Evolutionary conservation across 805 yeast species (phyloP).

Genomic region (Schwanniomyces pseudopolymorphus): DNA sequence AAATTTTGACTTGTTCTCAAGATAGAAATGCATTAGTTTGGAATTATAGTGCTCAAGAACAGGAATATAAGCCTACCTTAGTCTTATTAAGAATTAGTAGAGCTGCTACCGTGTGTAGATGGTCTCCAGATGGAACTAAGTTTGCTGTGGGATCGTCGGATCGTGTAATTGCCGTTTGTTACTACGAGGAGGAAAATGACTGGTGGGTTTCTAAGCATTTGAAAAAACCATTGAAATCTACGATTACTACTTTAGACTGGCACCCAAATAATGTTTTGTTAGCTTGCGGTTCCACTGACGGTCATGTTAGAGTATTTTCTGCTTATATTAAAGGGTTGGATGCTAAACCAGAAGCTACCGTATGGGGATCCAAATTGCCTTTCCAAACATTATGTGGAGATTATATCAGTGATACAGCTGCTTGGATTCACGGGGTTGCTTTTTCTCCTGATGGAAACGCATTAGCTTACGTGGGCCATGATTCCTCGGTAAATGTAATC

Average conservation of each 20-base stretch:
- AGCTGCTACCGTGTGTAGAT: conserved; percentile 90
- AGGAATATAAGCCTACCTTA: conserved; percentile 75
- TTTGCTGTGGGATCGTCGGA: conserved; percentile 98
- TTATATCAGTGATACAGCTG: conserved; percentile 62
- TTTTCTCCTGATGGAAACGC: conserved; percentile 80
- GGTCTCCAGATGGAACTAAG: conserved; percentile 95
- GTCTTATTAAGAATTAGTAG: conserved; percentile 90
- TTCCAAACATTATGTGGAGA: conserved; percentile 91
- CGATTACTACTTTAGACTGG: conserved; percentile 84
- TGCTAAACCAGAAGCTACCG: conserved; percentile 71
- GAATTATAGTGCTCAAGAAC: conserved; percentile 65
- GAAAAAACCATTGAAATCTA: conserved; percentile 89
- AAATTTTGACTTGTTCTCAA: conserved; percentile 94
- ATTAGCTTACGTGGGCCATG: conserved; percentile 82
- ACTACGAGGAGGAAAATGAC: conserved; percentile 92
- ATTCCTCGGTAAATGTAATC: conserved; percentile 76
- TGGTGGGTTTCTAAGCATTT: conserved; percentile 99
- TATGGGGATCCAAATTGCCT: conserved; percentile 95
- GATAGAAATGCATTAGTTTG: conserved; percentile 97
- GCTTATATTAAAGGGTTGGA: conserved; percentile 89
- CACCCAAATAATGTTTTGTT: conserved; percentile 88
- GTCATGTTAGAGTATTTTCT: conserved; percentile 85
- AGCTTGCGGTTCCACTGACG: conserved; percentile 91
- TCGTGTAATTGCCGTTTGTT: conserved; percentile 90
- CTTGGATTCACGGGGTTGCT: conserved; percentile 90